phyloP scores from a whole-genome alignment of 2,329 filamentous ascomycete species.

The Cordyceps cateniannulata region DNA sequence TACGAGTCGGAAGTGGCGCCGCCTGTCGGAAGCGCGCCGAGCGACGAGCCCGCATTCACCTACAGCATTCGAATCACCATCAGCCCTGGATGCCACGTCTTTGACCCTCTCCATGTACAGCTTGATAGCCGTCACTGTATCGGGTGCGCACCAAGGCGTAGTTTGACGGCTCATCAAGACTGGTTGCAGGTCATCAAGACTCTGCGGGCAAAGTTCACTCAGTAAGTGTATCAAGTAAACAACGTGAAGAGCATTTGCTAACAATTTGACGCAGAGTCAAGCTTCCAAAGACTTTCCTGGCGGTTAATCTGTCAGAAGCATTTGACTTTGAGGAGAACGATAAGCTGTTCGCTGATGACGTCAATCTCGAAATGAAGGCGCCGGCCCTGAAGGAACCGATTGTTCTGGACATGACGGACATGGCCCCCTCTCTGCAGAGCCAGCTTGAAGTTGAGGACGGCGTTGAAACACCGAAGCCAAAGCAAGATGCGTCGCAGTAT shows the following conservation, averaged over 20 bases:
- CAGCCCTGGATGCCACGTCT: conserved; percentile 91
- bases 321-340: conserved; percentile 54
- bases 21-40: conserved; percentile 28
- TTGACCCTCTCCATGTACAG: conserved; percentile 92
- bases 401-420: not conserved
- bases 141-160: conserved; percentile 83
- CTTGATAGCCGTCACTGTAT: conserved; percentile 96
- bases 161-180: conserved; percentile 82
- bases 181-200: conserved; percentile 98
- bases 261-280: conserved; percentile 45
- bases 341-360: conserved; percentile 41
- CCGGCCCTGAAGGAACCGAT: conserved; percentile 23
- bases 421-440: not conserved
- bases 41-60: conserved; percentile 67
- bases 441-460: not conserved
- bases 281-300: conserved; percentile 58
- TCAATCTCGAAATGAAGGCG: conserved; percentile 42
- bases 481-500: not conserved
- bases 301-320: conserved; percentile 57
- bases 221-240: conserved; percentile 48
- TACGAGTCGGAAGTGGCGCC: conserved; percentile 84
- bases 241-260: not conserved
- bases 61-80: conserved; percentile 97
- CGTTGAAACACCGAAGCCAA: not conserved
- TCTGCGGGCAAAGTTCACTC: conserved; percentile 87